Percentiles rank a stretch among this genome's conserved stretches.
Conservation (phyloP, 1,284 basidiomycete species). For the Neolentinus lepideus region DNA sequence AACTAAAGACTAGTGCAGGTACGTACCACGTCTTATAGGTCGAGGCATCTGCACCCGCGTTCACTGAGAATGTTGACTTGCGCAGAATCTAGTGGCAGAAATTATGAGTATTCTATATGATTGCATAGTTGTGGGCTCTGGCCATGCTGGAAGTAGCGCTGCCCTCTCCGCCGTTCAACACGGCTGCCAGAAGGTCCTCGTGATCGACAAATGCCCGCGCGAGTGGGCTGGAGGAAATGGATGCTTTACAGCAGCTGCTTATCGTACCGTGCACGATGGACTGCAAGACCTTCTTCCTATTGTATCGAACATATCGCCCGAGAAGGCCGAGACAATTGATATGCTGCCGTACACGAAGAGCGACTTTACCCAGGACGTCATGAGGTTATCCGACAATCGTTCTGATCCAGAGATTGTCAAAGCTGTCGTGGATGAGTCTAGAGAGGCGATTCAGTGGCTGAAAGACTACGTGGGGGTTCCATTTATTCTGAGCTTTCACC, state of each 20-base stretch:
- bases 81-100: too few relatives aligned
- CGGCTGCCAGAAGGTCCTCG: constrained; percentile 51
- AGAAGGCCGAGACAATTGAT: constrained; percentile 41
- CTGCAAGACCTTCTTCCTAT: constrained; percentile 49
- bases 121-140: constrained; percentile 59
- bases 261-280: constrained; percentile 53
- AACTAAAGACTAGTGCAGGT: too few relatives aligned
- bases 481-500: constrained; percentile 54
- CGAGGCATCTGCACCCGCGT: too few relatives aligned
- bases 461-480: constrained; percentile 39
- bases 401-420: constrained; percentile 42
- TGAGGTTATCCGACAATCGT: constrained; percentile 44
- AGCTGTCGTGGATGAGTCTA: constrained; percentile 46
- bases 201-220: constrained; percentile 57
- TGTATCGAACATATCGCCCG: constrained; percentile 38
- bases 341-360: constrained; percentile 48
- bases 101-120: constrained; percentile 26
- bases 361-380: constrained; percentile 50
- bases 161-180: constrained; percentile 51
- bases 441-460: constrained; percentile 51
- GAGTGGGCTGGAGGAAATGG: constrained; percentile 66
- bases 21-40: too few relatives aligned
- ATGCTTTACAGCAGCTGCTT: constrained; percentile 63
- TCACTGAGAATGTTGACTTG: too few relatives aligned
- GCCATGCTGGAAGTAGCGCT: constrained; percentile 60